Percentiles rank a stretch among this genome's conserved stretches.
Conservation (phyloP, 2,329 filamentous ascomycete species). For the Dryadomyces sulphureus region DNA sequence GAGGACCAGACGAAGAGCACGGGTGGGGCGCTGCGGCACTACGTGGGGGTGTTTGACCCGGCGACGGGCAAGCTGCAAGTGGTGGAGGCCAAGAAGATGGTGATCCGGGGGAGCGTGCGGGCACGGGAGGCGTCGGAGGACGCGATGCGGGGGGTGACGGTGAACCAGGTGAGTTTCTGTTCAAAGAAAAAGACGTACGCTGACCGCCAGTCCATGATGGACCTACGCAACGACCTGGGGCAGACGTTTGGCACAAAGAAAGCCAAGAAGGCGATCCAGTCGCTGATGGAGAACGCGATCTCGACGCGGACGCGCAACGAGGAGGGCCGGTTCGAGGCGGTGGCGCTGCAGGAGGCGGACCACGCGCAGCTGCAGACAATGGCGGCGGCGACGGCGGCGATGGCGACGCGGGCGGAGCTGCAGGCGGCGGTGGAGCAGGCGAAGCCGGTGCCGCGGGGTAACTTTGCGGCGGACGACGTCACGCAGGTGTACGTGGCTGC, state of each 20-base stretch:
- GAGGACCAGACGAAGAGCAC: constrained; percentile 28
- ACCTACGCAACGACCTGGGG: constrained; percentile 54
- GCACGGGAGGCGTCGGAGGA: constrained; percentile 36
- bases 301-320: constrained; percentile 20
- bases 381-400: constrained; percentile 37
- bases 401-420: constrained; percentile 27
- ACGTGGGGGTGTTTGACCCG: constrained; percentile 49
- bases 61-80: constrained; percentile 43
- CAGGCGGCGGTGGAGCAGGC: constrained; percentile 43
- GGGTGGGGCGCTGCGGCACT: constrained; percentile 41
- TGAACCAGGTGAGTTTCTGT: constrained; percentile 19
- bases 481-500: constrained; percentile 60
- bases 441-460: constrained; percentile 60
- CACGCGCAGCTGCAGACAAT: constrained; percentile 50
- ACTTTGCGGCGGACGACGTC: constrained; percentile 49
- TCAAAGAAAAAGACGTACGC: neutral
- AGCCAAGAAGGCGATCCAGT: constrained; percentile 61
- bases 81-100: constrained; percentile 49
- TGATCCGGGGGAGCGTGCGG: constrained; percentile 41
- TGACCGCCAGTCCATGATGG: constrained; percentile 33
- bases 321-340: constrained; percentile 25
- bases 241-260: constrained; percentile 77
- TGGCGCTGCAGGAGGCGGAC: constrained; percentile 25
- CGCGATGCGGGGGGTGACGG: constrained; percentile 23
- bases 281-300: constrained; percentile 59